phyloP scores from a whole-genome alignment of 2,329 filamentous ascomycete species.

The Lasiodiplodia sp. region DNA sequence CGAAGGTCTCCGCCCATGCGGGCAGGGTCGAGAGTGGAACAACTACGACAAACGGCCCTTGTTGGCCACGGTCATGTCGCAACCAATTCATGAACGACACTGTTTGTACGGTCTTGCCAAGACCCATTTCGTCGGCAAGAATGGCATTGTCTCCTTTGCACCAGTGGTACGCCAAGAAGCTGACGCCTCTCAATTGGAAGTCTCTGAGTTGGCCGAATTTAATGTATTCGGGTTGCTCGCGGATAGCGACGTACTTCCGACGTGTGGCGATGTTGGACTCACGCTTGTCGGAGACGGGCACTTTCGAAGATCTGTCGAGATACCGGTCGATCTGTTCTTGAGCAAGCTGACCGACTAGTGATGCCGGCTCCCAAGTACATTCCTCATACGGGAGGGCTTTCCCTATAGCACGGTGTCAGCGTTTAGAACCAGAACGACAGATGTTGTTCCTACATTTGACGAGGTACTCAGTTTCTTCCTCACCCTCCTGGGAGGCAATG shows the following conservation, averaged over 20 bases:
- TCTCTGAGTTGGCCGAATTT: conserved; percentile 83
- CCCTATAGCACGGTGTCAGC: conserved; percentile 52
- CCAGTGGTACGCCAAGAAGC: conserved; percentile 97
- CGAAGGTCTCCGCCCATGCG: conserved; percentile 97
- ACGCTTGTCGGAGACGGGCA: conserved; percentile 79
- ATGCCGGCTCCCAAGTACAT: conserved; percentile 89
- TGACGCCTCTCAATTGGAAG: conserved; percentile 92
- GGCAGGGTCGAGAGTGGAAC: conserved; percentile 97
- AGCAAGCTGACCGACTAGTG: conserved; percentile 77
- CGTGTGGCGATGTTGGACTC: conserved; percentile 80
- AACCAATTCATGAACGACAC: conserved; percentile 98
- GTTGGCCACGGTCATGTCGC: conserved; percentile 84
- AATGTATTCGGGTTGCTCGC: conserved; percentile 85
- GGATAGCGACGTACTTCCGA: conserved; percentile 60
- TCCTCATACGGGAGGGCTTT: conserved; percentile 91
- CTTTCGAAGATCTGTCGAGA: conserved; percentile 80
- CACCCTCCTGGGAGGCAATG: conserved; percentile 81
- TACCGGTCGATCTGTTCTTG: conserved; percentile 93
- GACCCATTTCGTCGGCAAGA: conserved; percentile 96
- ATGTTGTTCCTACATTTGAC: conserved; percentile 74
- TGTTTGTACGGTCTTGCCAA: conserved; percentile 97
- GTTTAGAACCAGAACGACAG: conserved; percentile 30
- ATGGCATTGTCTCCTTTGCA: conserved; percentile 93
- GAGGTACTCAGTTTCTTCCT: conserved; percentile 84
- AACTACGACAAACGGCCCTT: conserved; percentile 96